These are phyloP conservation scores for Termitomyces sp. DNA, from an alignment of 768 basidiomycete species.

Conservation along the genomic window DNA sequence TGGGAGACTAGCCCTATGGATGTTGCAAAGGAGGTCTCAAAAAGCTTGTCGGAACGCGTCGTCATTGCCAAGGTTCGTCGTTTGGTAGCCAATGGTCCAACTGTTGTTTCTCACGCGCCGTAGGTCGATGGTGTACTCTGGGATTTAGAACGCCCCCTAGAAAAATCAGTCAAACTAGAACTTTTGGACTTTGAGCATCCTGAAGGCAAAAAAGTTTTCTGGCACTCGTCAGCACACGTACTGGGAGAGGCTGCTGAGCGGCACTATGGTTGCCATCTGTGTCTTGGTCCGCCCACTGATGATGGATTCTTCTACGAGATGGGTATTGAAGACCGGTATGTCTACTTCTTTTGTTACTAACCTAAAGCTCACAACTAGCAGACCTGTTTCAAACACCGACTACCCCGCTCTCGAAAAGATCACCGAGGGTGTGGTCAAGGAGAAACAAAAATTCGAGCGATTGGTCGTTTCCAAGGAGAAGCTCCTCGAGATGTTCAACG, in stretches of 20 bases:
- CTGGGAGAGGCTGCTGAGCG: slow-evolving; percentile 95
- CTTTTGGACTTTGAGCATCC: slow-evolving; percentile 91
- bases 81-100: background rate
- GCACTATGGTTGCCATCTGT: slow-evolving; percentile 96
- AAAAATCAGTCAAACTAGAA: slow-evolving; percentile 76
- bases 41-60: slow-evolving; percentile 81
- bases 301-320: slow-evolving; percentile 99
- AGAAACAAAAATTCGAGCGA: slow-evolving; percentile 96
- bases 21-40: slow-evolving; percentile 84
- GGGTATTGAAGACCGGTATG: slow-evolving; percentile 78
- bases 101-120: slow-evolving; percentile 4
- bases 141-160: slow-evolving; percentile 96
- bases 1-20: slow-evolving; percentile 97
- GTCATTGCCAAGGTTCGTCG: slow-evolving; percentile 86
- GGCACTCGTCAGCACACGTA: slow-evolving; percentile 99
- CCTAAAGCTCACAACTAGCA: slow-evolving; percentile 23
- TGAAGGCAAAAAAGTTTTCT: slow-evolving; percentile 97
- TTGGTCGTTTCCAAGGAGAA: slow-evolving; percentile 91
- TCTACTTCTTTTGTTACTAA: background rate
- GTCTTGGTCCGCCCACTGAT: slow-evolving; percentile 94
- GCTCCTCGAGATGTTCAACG: slow-evolving; percentile 95
- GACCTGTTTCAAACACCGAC: slow-evolving; percentile 77
- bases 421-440: slow-evolving; percentile 85
- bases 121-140: slow-evolving; percentile 86
- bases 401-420: slow-evolving; percentile 89